Conservation (phyloP, 202 grass and related monocot genomes). For the Sporobolus alterniflorus region DNA sequence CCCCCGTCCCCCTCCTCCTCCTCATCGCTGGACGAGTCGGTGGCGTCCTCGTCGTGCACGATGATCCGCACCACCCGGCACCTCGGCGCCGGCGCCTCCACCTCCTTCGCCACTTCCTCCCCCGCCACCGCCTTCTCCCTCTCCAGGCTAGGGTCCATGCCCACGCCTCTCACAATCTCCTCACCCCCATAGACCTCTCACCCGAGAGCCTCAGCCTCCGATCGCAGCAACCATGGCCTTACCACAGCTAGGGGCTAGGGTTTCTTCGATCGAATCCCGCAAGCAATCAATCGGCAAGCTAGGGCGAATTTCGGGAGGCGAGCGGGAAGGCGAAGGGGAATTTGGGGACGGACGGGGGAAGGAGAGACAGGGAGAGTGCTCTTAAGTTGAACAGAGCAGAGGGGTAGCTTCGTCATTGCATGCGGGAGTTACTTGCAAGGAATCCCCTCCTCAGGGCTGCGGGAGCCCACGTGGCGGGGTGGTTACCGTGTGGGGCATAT, state of each 20-base stretch:
- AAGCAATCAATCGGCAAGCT: background rate
- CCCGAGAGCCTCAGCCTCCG: background rate
- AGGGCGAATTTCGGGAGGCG: background rate
- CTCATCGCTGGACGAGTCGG: constrained; percentile 50
- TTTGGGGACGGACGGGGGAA: background rate
- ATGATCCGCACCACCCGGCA: constrained; percentile 34
- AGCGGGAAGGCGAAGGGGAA: constrained; percentile 22
- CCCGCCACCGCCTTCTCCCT: background rate
- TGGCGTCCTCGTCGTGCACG: constrained; percentile 47
- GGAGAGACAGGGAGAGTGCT: no score
- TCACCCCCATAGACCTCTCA: constrained; percentile 20
- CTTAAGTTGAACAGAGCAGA: background rate
- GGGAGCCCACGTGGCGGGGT: constrained; percentile 2
- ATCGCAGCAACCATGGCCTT: background rate
- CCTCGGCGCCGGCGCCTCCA: background rate
- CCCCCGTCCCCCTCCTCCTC: background rate
- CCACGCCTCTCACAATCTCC: background rate
- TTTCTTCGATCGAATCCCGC: background rate
- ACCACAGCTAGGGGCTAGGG: constrained; percentile 25
- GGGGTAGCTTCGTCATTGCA: background rate
- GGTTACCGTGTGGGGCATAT: constrained; percentile 12
- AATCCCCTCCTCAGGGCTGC: constrained; percentile 12
- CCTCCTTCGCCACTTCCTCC: background rate
- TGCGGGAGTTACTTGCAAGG: background rate
- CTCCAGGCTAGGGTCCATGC: constrained; percentile 27